Base-by-base conservation (phyloP, 106 monocot species). In the Alisma plantagoaquatica region DNA sequence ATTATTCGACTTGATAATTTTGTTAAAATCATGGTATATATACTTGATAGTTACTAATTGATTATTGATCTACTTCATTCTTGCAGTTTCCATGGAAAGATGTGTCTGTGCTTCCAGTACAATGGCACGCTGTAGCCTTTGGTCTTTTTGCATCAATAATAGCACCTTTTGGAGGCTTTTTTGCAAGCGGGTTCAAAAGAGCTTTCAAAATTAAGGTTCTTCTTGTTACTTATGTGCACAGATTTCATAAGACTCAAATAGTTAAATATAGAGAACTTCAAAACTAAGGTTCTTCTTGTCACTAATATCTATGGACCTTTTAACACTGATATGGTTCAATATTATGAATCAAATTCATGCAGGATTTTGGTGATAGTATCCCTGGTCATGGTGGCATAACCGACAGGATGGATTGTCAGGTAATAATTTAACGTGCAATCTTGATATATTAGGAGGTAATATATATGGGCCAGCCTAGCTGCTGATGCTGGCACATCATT, bases 381-480 rank as follows among this genome's bases (percentile, higher is more conserved):
- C 91, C 91, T 28, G 91, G 91, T 46, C 91, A 91, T 81, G 91
- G n/a, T n/a, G n/a, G n/a, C n/a, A n/a, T n/a, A n/a, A n/a, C n/a
- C n/a, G n/a, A n/a, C n/a, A n/a, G n/a, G 91, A 89, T 89, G 88
- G 88, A 89, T 71, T 89, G 88, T 49, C 88, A 89, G 50, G 88
- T 89, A 71, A 75, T 71, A 65, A 3, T 4, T 33, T 54, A 23
- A 49, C n/a, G n/a, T n/a, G n/a, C n/a, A n/a, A n/a, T n/a, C n/a
- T n/a, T n/a, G n/a, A n/a, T n/a, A n/a, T n/a, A n/a, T n/a, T n/a
- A n/a, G n/a, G n/a, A n/a, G n/a, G n/a, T n/a, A n/a, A n/a, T n/a
- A n/a, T n/a, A n/a, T 12, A 51, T 14, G 8, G n/a, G 29, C 51
- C 22, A 2, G 49, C 19, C 3, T 3, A 24, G 6, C 22, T 50